phyloP scores from a whole-genome alignment of 495 filamentous ascomycete species.

The Hypoxylon rickii region DNA sequence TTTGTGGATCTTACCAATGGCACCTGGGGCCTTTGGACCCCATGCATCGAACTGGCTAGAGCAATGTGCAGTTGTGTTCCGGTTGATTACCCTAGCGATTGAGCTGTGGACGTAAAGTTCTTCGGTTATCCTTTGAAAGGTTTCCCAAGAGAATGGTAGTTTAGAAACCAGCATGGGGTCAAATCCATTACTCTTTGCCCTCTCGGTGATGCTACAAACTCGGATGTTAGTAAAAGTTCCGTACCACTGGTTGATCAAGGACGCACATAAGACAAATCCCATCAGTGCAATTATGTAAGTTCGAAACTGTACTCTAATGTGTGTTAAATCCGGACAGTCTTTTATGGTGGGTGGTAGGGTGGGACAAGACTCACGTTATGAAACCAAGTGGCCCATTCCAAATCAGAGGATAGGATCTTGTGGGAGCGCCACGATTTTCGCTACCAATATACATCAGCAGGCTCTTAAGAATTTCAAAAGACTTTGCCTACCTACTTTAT shows the following conservation, averaged over 20 bases:
- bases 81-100: background rate
- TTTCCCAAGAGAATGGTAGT: background rate
- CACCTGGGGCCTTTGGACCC: background rate
- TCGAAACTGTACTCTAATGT: background rate
- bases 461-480: background rate
- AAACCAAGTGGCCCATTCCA: background rate
- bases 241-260: background rate
- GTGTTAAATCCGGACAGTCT: background rate
- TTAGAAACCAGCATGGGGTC: background rate
- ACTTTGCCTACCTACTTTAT: background rate
- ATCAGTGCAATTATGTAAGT: background rate
- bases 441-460: background rate
- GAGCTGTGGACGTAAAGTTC: conserved; percentile 1
- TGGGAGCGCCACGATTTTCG: background rate
- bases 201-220: background rate
- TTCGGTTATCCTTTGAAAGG: background rate
- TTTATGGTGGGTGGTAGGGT: background rate
- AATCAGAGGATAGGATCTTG: conserved; percentile 1
- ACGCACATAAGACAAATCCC: conserved; percentile 5
- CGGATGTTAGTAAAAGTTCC: background rate
- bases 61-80: background rate
- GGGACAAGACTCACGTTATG: background rate
- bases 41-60: conserved; percentile 5
- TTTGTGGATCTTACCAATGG: conserved; percentile 1
- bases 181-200: background rate